A percentile compares a stretch with the other conserved stretches of the same genome.
phyloP scores from a whole-genome alignment of 2,329 filamentous ascomycete species.

The Colletotrichum sp. region DNA sequence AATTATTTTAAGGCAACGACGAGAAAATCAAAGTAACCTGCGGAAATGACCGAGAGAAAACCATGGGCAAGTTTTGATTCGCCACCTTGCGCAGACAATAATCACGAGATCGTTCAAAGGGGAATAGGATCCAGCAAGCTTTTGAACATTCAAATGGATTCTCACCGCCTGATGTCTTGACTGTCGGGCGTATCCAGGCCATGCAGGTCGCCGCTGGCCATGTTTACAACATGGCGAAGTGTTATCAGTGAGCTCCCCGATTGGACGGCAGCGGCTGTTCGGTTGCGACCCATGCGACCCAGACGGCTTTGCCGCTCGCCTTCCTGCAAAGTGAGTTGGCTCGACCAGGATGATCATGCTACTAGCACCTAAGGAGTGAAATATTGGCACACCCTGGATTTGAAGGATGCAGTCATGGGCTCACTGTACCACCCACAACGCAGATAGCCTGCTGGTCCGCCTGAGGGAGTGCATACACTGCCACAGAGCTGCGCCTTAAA shows the following conservation, averaged over 20 bases:
- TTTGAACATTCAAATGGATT: not conserved
- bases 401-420: not conserved
- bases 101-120: not conserved
- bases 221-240: not conserved
- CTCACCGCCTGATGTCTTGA: not conserved
- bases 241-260: not conserved
- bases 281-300: not conserved
- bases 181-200: not conserved
- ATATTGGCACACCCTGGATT: not conserved
- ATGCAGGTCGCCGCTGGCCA: not conserved
- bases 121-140: rapidly evolving
- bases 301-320: not conserved
- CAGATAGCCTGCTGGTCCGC: not conserved
- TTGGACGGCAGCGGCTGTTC: not conserved
- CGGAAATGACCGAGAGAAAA: not conserved
- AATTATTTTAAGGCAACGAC: not conserved
- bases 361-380: not conserved
- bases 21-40: not conserved
- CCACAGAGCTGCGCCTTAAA: not conserved
- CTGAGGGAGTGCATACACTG: not conserved
- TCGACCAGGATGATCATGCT: too few species aligned
- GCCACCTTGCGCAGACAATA: not conserved
- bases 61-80: rapidly evolving
- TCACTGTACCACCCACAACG: not conserved
- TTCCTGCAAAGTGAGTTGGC: not conserved